Evolutionary conservation across 2,329 filamentous ascomycete genomes (phyloP).

Genomic region (Ophiocordyceps sinensis): DNA sequence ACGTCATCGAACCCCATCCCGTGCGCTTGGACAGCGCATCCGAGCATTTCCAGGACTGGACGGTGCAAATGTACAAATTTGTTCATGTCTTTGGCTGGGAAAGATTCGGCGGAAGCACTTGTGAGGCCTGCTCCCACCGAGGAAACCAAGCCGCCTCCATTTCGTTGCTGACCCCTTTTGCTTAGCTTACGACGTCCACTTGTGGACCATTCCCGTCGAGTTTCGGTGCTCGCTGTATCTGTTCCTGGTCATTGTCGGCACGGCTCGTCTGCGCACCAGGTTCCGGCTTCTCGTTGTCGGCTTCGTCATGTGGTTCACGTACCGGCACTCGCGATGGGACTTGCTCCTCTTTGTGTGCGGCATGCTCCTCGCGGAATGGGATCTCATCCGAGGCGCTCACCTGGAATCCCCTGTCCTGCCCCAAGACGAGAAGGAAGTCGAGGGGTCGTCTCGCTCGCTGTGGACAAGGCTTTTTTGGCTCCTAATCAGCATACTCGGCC

Average conservation of each 20-base stretch:
- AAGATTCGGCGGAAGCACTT: slow-evolving; percentile 29
- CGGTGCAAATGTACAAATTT: slow-evolving; percentile 31
- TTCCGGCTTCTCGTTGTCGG: slow-evolving; percentile 28
- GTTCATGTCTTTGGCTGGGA: slow-evolving; percentile 37
- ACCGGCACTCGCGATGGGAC: slow-evolving; percentile 37
- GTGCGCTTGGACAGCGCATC: slow-evolving; percentile 18
- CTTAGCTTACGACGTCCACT: slow-evolving; percentile 36
- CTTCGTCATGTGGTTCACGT: slow-evolving; percentile 27
- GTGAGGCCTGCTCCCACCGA: slow-evolving; percentile 12
- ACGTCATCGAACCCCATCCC: slow-evolving; percentile 34
- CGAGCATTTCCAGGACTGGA: slow-evolving; percentile 31
- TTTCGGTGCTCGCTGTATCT: slow-evolving; percentile 43
- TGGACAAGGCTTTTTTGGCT: slow-evolving; percentile 19
- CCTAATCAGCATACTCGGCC: slow-evolving; percentile 27
- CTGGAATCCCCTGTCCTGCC: slow-evolving; percentile 14
- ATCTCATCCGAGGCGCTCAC: slow-evolving; percentile 33
- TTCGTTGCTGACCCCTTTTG: slow-evolving; percentile 7
- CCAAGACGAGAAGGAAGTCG: slow-evolving; percentile 6
- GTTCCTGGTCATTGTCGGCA: slow-evolving; percentile 36
- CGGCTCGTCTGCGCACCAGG: slow-evolving; percentile 27
- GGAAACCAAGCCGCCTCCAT: not conserved
- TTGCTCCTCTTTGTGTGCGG: slow-evolving; percentile 40
- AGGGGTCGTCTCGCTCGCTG: not conserved
- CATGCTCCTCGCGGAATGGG: slow-evolving; percentile 39
- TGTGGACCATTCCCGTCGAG: slow-evolving; percentile 51